Percentiles rank a stretch among this genome's conserved stretches.
These are phyloP conservation scores for Alopecurus myosuroides DNA, from an alignment of 176 grass and related monocot species.

Conservation along the genomic window DNA sequence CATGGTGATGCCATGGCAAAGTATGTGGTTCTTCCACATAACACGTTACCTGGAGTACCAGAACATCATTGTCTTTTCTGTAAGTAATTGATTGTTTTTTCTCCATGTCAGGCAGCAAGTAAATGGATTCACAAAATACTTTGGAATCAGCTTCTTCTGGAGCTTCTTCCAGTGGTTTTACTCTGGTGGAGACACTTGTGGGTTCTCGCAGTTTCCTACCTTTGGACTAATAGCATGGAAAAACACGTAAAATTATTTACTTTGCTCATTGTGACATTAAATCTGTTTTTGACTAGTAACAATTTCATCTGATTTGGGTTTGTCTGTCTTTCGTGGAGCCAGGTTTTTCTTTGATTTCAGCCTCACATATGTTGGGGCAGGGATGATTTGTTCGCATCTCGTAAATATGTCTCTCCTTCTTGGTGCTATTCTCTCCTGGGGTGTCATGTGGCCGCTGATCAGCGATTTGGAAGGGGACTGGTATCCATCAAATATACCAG, in stretches of 20 bases:
- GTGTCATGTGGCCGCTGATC: conserved; percentile 96
- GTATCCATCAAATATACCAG: conserved; percentile 68
- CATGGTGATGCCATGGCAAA: conserved; percentile 85
- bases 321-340: conserved; percentile 20
- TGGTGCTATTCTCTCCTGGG: conserved; percentile 86
- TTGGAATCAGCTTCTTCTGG: conserved; percentile 88
- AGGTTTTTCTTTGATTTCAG: conserved; percentile 99
- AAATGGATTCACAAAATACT: conserved; percentile 79
- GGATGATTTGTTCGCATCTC: conserved; percentile 95
- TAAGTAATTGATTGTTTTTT: conserved; percentile 7
- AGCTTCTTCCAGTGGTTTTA: conserved; percentile 99
- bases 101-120: conserved; percentile 73
- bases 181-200: conserved; percentile 77
- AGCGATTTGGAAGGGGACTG: conserved; percentile 69
- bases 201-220: conserved; percentile 93
- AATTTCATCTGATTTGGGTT: conserved; percentile 24
- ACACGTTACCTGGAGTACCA: neutral
- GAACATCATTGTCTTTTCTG: neutral
- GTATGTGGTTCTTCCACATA: conserved; percentile 37
- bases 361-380: conserved; percentile 93
- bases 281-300: neutral
- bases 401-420: conserved; percentile 89
- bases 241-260: conserved; percentile 52
- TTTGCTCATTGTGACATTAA: conserved; percentile 2
- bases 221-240: conserved; percentile 92